These are phyloP conservation scores for Astrephomene gubernaculifera DNA, from an alignment of 139 green algal species.

Conservation along the genomic window DNA sequence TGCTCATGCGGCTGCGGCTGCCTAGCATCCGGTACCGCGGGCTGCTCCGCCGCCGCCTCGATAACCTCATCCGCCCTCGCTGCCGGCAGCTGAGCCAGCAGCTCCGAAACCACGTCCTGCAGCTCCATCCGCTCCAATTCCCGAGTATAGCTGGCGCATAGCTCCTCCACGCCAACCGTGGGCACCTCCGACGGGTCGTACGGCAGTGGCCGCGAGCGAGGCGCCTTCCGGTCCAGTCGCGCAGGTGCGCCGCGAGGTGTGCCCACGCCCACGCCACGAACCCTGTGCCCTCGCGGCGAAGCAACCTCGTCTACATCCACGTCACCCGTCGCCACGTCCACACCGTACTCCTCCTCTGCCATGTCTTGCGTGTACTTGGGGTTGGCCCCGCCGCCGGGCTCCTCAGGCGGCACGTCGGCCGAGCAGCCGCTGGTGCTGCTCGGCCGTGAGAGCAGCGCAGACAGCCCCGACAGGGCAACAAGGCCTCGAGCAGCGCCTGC, in stretches of 20 bases:
- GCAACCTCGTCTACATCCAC: slow-evolving; percentile 7
- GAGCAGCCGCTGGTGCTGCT: background rate
- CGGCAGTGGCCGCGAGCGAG: background rate
- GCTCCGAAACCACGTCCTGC: background rate
- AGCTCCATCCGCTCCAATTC: slow-evolving; percentile 34
- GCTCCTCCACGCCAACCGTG: background rate
- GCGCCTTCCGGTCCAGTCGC: background rate
- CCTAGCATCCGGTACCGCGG: no score
- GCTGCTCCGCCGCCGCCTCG: background rate
- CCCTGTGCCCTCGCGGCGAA: background rate
- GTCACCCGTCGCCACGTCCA: slow-evolving; percentile 28
- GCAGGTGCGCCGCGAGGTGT: background rate
- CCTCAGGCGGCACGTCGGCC: slow-evolving; percentile 11
- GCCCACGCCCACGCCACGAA: background rate
- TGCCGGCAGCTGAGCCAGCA: background rate
- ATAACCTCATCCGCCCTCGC: background rate
- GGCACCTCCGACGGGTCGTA: slow-evolving; percentile 30
- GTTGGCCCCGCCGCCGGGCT: background rate
- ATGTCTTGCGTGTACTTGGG: slow-evolving; percentile 41
- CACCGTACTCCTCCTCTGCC: slow-evolving; percentile 45
- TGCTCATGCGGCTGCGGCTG: no score
- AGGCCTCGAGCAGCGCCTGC: no score
- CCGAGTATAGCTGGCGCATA: slow-evolving; percentile 33
- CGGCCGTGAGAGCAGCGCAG: no score
- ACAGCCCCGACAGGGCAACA: no score